Base-by-base conservation (phyloP, 1,284 basidiomycete genomes). In the Ganoderma lingzhi region DNA sequence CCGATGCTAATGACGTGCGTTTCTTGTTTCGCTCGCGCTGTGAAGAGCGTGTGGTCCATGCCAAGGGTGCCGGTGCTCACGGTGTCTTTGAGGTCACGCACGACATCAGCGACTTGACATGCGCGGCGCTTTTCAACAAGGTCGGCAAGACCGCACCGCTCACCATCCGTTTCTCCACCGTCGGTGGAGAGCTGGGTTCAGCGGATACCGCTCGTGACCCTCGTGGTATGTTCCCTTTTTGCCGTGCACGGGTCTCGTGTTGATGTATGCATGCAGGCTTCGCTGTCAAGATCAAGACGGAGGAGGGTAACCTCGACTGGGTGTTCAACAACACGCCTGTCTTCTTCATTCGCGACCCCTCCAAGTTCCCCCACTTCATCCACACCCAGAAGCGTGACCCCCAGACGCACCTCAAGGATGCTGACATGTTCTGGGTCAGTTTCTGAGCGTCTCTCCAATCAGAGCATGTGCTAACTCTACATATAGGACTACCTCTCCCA, bases 361-460 rank as follows among this genome's bases (percentile, higher is more conserved):
- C 91, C 78, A 94, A 94, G 81, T 94, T 93, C 86, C 90, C 93
- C n/a, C 90, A 95, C 84, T 97, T 98, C 84, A 97, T 97, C 76
- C 96, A 97, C 85, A 96, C 95, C 44, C 95, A 96, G 82, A 97
- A 98, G 87, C 89, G 95, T 77, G 91, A 94, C 82, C 95, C 95
- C 28, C 93, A 95, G 80, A 96, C 94, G 12, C 93, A 96, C 81
- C 81, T 95, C 73, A 95, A 93, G 81, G 93, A 95, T 83, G 76
- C 91, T 42, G 92, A 93, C 78, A 88, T 88, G 87, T 93, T 93
- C 85, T 94, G 92, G 93, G 90, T 91, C 79, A 55, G 84, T 73
- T 12, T 32, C 12, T 8, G 56, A 6, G 35, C 17, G 9, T n/a
- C 9, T 39, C 10, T 32, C 2, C 1, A 6, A 15, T 14, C 35